Percentiles rank a stretch among this genome's conserved stretches.
Conservation (phyloP, 176 grass and related monocot species). For the Phoenix dactylifera region DNA sequence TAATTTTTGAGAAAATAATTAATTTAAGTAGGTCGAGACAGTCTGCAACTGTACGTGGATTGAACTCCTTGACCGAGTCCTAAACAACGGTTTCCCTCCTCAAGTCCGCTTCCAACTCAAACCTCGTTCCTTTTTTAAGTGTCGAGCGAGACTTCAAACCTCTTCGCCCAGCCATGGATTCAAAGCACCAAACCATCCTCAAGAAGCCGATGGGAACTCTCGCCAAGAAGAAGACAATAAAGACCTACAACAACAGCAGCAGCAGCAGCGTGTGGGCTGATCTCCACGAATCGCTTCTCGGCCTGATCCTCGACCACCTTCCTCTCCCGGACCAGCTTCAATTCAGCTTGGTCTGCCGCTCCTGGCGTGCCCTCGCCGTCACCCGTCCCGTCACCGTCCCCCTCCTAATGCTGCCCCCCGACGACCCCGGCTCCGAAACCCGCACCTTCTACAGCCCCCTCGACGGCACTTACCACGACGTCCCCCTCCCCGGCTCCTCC, state of each 20-base stretch:
- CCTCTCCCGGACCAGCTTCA: neutral
- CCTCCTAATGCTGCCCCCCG: neutral
- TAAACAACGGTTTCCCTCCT: too few relatives aligned
- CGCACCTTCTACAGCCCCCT: neutral
- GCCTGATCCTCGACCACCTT: neutral
- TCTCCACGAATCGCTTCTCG: neutral
- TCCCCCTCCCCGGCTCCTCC: neutral
- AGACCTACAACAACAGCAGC: neutral
- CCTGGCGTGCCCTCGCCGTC: neutral
- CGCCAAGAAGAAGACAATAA: too few relatives aligned
- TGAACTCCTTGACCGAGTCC: too few relatives aligned
- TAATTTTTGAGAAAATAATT: too few relatives aligned
- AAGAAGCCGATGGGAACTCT: too few relatives aligned
- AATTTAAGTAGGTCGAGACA: too few relatives aligned
- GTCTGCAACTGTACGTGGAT: too few relatives aligned
- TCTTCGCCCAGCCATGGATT: too few relatives aligned
- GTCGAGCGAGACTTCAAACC: too few relatives aligned
- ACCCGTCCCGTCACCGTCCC: neutral
- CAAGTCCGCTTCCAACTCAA: too few relatives aligned
- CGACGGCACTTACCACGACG: neutral
- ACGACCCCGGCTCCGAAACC: neutral
- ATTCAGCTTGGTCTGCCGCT: neutral
- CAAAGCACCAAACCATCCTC: too few relatives aligned
- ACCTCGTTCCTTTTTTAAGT: too few relatives aligned
- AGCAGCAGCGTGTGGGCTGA: neutral